Conservation (phyloP, 148 eudicot genomes). For the Rhododendron ovatum region DNA sequence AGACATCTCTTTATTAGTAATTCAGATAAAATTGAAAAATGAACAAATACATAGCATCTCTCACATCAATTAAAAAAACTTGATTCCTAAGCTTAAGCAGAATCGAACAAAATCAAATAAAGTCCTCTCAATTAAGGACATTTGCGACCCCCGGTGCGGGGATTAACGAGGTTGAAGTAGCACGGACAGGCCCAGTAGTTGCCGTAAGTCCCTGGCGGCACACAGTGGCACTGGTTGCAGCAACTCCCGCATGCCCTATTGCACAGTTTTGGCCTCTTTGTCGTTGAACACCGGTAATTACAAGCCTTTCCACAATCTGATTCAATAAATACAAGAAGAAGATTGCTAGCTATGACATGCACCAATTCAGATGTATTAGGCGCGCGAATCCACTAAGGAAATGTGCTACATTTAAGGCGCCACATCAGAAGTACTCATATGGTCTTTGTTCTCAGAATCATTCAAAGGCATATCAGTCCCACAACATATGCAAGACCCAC, state of each 20-base stretch:
- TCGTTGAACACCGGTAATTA: background rate
- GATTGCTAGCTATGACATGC: background rate
- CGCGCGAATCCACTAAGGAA: background rate
- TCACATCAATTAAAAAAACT: background rate
- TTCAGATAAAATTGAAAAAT: background rate
- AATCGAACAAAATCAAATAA: background rate
- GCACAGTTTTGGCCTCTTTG: constrained; percentile 32
- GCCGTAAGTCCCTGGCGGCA: constrained; percentile 40
- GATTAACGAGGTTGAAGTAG: constrained; percentile 29
- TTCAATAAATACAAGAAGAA: background rate
- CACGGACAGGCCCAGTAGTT: constrained; percentile 36
- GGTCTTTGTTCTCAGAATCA: background rate
- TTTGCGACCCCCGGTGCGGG: constrained; percentile 23
- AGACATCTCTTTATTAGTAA: background rate
- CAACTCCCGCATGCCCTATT: constrained; percentile 39
- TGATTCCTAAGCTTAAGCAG: background rate
- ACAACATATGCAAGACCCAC: background rate
- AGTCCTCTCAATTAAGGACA: constrained; percentile 18
- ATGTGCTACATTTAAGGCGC: background rate
- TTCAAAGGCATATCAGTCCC: background rate
- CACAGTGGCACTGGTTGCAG: constrained; percentile 44
- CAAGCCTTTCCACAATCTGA: constrained; percentile 10
- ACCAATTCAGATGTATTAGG: background rate
- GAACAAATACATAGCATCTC: background rate
- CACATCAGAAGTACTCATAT: background rate